These are phyloP conservation scores for Geosmithia putterillii DNA, from an alignment of 2,329 filamentous ascomycete species.

Conservation along the genomic window DNA sequence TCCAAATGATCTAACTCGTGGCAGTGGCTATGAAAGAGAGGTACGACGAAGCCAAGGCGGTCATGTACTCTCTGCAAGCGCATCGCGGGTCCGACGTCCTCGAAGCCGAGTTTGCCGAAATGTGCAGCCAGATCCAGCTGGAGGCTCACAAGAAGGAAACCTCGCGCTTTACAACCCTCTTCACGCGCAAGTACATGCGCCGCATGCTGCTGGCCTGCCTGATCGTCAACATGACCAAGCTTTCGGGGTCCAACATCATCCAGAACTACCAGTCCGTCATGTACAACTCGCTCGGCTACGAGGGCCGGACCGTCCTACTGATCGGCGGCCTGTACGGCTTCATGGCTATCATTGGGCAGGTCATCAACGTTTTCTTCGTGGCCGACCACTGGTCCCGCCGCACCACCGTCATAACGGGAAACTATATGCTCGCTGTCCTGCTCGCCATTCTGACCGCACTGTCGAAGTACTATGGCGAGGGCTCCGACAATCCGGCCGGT, in stretches of 20 bases:
- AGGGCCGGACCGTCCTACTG: slow-evolving; percentile 32
- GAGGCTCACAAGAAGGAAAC: slow-evolving; percentile 7
- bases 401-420: slow-evolving; percentile 2
- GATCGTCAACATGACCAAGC: slow-evolving; percentile 13
- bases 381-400: slow-evolving; percentile 13
- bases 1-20: neutral
- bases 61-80: slow-evolving; percentile 10
- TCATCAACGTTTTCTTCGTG: slow-evolving; percentile 13
- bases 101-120: slow-evolving; percentile 8
- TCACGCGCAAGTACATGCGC: slow-evolving; percentile 11
- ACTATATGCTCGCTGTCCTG: slow-evolving; percentile 5
- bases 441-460: slow-evolving; percentile 9
- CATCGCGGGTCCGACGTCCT: slow-evolving; percentile 11
- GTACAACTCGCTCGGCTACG: slow-evolving; percentile 29
- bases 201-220: slow-evolving; percentile 12
- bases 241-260: slow-evolving; percentile 12
- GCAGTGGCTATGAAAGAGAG: slow-evolving; percentile 6
- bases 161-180: slow-evolving; percentile 6
- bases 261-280: slow-evolving; percentile 17
- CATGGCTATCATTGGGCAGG: slow-evolving; percentile 13
- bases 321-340: slow-evolving; percentile 28
- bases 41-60: slow-evolving; percentile 11
- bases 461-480: slow-evolving; percentile 8
- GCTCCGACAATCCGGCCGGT: slow-evolving; percentile 5
- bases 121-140: slow-evolving; percentile 11